Evolutionary conservation across 768 basidiomycete species (phyloP).

Genomic region (Chiua virens): DNA sequence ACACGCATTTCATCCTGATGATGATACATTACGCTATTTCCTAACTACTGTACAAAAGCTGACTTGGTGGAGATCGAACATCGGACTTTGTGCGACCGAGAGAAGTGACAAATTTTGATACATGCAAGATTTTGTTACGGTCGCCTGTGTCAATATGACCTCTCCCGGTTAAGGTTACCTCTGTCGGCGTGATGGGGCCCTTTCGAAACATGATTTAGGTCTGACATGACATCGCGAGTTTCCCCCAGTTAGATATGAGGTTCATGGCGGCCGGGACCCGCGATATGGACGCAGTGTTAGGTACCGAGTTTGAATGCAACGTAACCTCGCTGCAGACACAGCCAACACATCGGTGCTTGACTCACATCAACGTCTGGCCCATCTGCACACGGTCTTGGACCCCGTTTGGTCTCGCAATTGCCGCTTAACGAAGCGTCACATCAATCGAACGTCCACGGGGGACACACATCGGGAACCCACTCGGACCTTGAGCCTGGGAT

Average conservation of each 20-base stretch:
- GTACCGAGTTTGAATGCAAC: constrained; percentile 11
- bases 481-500: constrained; percentile 9
- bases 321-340: constrained; percentile 11
- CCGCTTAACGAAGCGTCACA: constrained; percentile 4
- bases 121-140: not conserved
- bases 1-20: constrained; percentile 26
- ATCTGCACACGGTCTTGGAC: constrained; percentile 1
- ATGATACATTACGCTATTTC: constrained; percentile 35
- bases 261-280: constrained; percentile 12
- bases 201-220: not conserved
- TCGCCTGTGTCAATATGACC: constrained; percentile 2
- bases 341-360: constrained; percentile 5
- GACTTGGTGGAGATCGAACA: constrained; percentile 6
- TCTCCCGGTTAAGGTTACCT: constrained; percentile 4
- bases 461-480: constrained; percentile 13
- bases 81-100: constrained; percentile 11
- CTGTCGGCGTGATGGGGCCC: not conserved
- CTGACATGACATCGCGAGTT: constrained; percentile 10
- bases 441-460: constrained; percentile 5
- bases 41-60: constrained; percentile 31
- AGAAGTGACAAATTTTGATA: constrained; percentile 6
- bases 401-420: constrained; percentile 15
- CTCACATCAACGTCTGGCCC: constrained; percentile 4
- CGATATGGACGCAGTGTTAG: constrained; percentile 10
- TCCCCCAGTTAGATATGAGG: constrained; percentile 9